These are phyloP conservation scores for Teunomyces gatunensis DNA, from an alignment of 805 yeast genomes.

Conservation along the genomic window DNA sequence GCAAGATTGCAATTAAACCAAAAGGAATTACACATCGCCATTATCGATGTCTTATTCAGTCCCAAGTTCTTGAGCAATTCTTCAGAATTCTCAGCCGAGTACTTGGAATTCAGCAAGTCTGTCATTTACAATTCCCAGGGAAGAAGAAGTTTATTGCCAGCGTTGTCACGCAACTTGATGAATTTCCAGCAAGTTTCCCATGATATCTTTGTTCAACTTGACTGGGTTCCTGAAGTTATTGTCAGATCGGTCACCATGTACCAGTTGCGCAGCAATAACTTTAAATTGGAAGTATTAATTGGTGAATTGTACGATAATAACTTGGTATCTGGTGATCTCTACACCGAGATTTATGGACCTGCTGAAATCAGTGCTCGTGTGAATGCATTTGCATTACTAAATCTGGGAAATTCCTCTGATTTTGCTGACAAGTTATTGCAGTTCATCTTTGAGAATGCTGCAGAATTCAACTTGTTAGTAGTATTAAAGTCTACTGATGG, in stretches of 20 bases:
- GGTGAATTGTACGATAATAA: constrained; percentile 50
- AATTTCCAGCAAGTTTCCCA: constrained; percentile 38
- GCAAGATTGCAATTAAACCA: constrained; percentile 67
- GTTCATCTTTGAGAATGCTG: constrained; percentile 35
- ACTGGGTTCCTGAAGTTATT: constrained; percentile 54
- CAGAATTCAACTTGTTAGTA: constrained; percentile 41
- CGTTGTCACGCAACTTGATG: constrained; percentile 47
- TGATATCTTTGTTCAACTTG: constrained; percentile 34
- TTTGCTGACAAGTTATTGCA: constrained; percentile 33
- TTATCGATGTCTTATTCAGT: constrained; percentile 53
- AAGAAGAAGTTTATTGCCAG: constrained; percentile 68
- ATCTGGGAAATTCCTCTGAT: constrained; percentile 22
- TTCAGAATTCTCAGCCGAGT: constrained; percentile 20
- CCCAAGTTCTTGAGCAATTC: constrained; percentile 40
- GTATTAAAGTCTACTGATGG: constrained; percentile 64
- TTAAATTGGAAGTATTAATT: constrained; percentile 57
- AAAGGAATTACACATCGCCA: constrained; percentile 54
- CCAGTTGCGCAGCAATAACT: constrained; percentile 57
- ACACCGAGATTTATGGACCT: constrained; percentile 51
- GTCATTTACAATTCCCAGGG: constrained; percentile 52
- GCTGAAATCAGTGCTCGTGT: constrained; percentile 57
- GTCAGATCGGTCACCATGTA: constrained; percentile 43
- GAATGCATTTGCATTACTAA: constrained; percentile 46
- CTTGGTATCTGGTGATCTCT: constrained; percentile 36
- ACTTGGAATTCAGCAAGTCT: constrained; percentile 37